Conservation (phyloP, 805 yeast species). For the Nakazawaea ambrosiae region DNA sequence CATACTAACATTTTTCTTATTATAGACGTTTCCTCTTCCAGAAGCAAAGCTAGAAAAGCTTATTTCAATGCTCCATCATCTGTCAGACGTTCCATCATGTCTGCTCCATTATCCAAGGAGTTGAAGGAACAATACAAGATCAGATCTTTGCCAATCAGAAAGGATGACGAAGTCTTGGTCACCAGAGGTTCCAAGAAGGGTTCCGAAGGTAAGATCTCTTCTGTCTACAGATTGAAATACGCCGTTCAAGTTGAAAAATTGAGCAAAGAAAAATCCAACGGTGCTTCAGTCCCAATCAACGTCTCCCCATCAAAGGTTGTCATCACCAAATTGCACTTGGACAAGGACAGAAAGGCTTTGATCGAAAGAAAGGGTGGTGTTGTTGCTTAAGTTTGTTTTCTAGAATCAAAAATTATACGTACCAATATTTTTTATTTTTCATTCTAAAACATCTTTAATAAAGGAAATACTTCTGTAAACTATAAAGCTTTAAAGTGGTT, state of each 20-base stretch:
- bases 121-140: slow-evolving; percentile 95
- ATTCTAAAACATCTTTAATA: slow-evolving; percentile 1
- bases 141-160: slow-evolving; percentile 95
- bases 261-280: slow-evolving; percentile 96
- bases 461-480: slow-evolving; percentile 1
- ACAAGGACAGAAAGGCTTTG: slow-evolving; percentile 98
- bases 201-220: slow-evolving; percentile 95
- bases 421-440: not conserved
- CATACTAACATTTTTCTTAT: slow-evolving; percentile 7
- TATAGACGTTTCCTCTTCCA: slow-evolving; percentile 99
- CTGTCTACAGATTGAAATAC: slow-evolving; percentile 98
- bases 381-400: slow-evolving; percentile 9
- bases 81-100: slow-evolving; percentile 87
- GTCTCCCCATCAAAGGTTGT: slow-evolving; percentile 98
- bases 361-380: slow-evolving; percentile 94
- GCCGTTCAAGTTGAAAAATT: slow-evolving; percentile 96
- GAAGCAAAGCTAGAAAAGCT: slow-evolving; percentile 99
- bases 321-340: slow-evolving; percentile 96
- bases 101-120: slow-evolving; percentile 99
- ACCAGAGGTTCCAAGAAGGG: slow-evolving; percentile 99
- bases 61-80: slow-evolving; percentile 97
- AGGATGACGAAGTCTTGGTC: slow-evolving; percentile 91
- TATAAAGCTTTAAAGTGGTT: not conserved
- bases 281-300: slow-evolving; percentile 95
- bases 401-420: too few species aligned